A percentile compares a stretch with the other conserved stretches of the same genome.
phyloP scores from a whole-genome alignment of 768 basidiomycete genomes.

The Tephrocybe sp. region DNA sequence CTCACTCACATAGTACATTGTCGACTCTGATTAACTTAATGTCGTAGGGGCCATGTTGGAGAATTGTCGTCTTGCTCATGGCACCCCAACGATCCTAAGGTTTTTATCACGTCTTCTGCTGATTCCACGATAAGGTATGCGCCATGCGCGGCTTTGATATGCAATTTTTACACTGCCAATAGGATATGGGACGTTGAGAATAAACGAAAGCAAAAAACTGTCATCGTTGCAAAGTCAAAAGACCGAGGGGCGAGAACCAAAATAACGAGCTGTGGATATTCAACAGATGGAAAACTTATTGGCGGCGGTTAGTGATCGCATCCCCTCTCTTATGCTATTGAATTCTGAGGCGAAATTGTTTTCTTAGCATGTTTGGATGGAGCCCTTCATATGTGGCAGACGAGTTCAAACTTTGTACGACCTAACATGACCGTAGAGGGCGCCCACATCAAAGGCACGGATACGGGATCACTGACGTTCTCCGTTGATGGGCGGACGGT shows the following conservation, averaged over 20 bases:
- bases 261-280: constrained; percentile 85
- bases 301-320: constrained; percentile 65
- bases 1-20: constrained; percentile 7
- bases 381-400: constrained; percentile 90
- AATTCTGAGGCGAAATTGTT: not conserved
- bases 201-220: constrained; percentile 90
- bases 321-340: not conserved
- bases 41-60: constrained; percentile 89
- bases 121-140: constrained; percentile 90
- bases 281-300: constrained; percentile 85
- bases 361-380: constrained; percentile 93
- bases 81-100: constrained; percentile 85
- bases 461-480: constrained; percentile 86
- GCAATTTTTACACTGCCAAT: constrained; percentile 3
- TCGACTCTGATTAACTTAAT: constrained; percentile 2
- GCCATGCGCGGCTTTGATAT: constrained; percentile 8
- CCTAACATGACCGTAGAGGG: constrained; percentile 85
- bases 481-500: constrained; percentile 86
- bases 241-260: constrained; percentile 94
- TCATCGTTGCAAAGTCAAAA: constrained; percentile 96
- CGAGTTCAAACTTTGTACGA: constrained; percentile 89
- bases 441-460: constrained; percentile 84
- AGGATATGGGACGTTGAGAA: constrained; percentile 96
- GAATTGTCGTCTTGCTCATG: constrained; percentile 89
- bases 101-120: constrained; percentile 91